Evolutionary conservation across 2,329 filamentous ascomycete species (phyloP).

Genomic region (Gliomastix tumulicola): DNA sequence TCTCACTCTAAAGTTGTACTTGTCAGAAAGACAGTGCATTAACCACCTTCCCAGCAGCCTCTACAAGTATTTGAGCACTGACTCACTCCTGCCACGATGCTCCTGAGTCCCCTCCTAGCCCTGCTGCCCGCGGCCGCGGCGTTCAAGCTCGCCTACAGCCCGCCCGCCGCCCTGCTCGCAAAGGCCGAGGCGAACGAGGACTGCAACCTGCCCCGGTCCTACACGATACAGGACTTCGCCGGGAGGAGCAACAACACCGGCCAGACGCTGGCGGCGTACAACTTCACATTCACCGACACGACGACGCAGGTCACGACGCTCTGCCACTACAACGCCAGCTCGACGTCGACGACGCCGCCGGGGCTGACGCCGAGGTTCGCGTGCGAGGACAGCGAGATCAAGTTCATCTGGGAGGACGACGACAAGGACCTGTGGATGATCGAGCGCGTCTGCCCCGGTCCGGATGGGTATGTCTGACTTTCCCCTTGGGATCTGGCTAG

Average conservation of each 20-base stretch:
- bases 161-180: slow-evolving; percentile 15
- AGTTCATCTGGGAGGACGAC: slow-evolving; percentile 32
- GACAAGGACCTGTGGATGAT: slow-evolving; percentile 28
- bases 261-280: slow-evolving; percentile 19
- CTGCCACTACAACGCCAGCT: slow-evolving; percentile 36
- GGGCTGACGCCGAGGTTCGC: slow-evolving; percentile 27
- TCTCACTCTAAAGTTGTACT: too few relatives aligned
- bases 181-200: slow-evolving; percentile 11
- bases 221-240: slow-evolving; percentile 28
- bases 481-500: neutral
- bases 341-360: slow-evolving; percentile 21
- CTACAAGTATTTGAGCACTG: too few relatives aligned
- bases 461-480: slow-evolving; percentile 27
- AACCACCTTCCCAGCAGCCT: too few relatives aligned
- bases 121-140: slow-evolving; percentile 12
- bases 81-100: too few relatives aligned
- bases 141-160: slow-evolving; percentile 14
- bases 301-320: slow-evolving; percentile 29
- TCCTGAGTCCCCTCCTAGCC: slow-evolving; percentile 10
- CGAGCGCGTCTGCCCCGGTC: slow-evolving; percentile 33
- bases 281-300: slow-evolving; percentile 33
- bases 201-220: slow-evolving; percentile 30
- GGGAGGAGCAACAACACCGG: slow-evolving; percentile 23
- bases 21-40: too few relatives aligned
- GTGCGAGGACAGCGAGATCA: slow-evolving; percentile 30